Evolutionary conservation across 768 basidiomycete species (phyloP).

Genomic region (Sporobolomyces roseus): DNA sequence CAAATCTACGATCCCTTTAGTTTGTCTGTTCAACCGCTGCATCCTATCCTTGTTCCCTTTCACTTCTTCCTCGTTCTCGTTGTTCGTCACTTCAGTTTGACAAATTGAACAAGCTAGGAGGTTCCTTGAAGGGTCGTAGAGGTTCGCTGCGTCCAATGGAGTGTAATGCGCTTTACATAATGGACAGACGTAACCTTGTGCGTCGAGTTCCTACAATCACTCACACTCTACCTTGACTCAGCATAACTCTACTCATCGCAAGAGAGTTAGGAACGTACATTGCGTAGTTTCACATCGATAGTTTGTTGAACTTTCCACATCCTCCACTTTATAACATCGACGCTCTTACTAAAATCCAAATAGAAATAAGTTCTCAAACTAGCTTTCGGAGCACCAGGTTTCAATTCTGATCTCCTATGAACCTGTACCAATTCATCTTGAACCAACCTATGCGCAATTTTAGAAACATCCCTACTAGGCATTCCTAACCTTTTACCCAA

Average conservation of each 20-base stretch:
- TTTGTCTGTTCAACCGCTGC: constrained; percentile 89
- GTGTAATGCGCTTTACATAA: constrained; percentile 78
- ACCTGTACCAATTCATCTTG: constrained; percentile 73
- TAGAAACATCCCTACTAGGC: constrained; percentile 83
- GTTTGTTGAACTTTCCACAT: constrained; percentile 84
- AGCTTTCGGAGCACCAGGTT: constrained; percentile 68
- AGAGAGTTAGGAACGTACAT: constrained; percentile 51
- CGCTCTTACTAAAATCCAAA: constrained; percentile 90
- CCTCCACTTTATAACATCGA: constrained; percentile 97
- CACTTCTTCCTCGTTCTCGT: constrained; percentile 82
- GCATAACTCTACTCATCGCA: too few relatives aligned
- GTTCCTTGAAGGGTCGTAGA: constrained; percentile 67
- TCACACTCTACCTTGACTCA: not conserved
- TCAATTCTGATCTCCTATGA: constrained; percentile 81
- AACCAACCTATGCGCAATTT: constrained; percentile 74
- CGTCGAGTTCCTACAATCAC: constrained; percentile 73
- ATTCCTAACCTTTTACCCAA: constrained; percentile 84
- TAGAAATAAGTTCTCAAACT: constrained; percentile 91
- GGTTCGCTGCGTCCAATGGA: constrained; percentile 74
- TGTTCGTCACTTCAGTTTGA: constrained; percentile 74
- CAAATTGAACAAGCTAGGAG: constrained; percentile 84
- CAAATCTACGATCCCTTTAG: constrained; percentile 79
- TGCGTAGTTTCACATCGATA: constrained; percentile 83
- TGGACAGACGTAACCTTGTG: constrained; percentile 95
- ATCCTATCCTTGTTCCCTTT: constrained; percentile 86